These are phyloP conservation scores for Dictyostelium purpureum DNA, from an alignment of 78 protist genomes.

Conservation along the genomic window DNA sequence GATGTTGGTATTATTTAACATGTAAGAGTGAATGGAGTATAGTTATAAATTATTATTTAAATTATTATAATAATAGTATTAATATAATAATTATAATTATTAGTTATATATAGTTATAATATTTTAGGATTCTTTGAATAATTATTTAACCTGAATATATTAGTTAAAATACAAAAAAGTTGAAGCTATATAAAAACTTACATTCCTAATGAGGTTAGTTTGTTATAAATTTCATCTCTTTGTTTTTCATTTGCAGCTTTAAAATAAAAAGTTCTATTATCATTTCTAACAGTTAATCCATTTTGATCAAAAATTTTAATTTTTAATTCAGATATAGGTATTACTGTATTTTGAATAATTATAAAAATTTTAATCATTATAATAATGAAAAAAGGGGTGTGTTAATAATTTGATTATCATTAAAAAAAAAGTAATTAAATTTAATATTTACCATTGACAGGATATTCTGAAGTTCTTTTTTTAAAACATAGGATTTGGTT, in stretches of 20 bases:
- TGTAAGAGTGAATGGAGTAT: too few relatives aligned
- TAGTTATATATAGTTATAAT: too few relatives aligned
- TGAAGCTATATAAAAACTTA: conserved; percentile 31
- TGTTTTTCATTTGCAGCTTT: conserved; percentile 3
- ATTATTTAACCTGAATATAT: too few relatives aligned
- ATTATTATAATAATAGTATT: too few relatives aligned
- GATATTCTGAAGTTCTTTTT: conserved; percentile 18
- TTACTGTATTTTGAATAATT: not conserved
- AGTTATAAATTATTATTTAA: too few relatives aligned
- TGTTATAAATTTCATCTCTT: conserved; percentile 42
- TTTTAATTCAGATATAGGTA: conserved; percentile 3
- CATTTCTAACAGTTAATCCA: conserved; percentile 2
- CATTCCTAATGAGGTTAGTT: conserved; percentile 48
- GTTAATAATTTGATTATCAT: too few relatives aligned
- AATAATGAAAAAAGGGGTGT: too few relatives aligned
- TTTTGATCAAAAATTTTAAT: conserved; percentile 1
- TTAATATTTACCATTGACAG: conserved; percentile 21
- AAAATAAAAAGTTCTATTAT: conserved; percentile 6
- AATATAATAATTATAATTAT: too few relatives aligned
- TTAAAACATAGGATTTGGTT: conserved; percentile 28
- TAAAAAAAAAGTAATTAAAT: not conserved
- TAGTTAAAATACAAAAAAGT: too few relatives aligned
- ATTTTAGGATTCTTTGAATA: too few relatives aligned
- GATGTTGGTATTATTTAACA: too few relatives aligned
- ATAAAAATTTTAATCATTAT: not conserved